A percentile compares a stretch with the other conserved stretches of the same genome.
These are phyloP conservation scores for Tulasnella sp. DNA, from an alignment of 768 basidiomycete genomes.

Conservation along the genomic window DNA sequence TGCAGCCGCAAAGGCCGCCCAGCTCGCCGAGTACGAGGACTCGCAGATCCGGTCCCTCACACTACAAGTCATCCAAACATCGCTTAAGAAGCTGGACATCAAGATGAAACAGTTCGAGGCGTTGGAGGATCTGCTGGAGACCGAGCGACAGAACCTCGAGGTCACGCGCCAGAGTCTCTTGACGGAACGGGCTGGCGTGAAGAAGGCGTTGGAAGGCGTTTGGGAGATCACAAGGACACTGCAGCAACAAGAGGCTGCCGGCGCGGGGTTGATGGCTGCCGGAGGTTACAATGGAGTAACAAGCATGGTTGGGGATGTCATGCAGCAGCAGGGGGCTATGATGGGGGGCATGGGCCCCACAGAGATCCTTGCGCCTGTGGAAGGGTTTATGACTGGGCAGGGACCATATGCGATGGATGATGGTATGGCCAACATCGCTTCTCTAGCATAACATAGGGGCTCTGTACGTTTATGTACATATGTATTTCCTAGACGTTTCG, in stretches of 20 bases:
- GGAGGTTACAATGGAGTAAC: not conserved
- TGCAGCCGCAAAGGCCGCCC: conserved; percentile 71
- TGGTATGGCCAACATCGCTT: conserved; percentile 3
- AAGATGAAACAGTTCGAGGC: conserved; percentile 95
- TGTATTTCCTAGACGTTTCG: too few relatives aligned
- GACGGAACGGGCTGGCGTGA: conserved; percentile 62
- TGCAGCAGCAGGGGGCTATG: not conserved
- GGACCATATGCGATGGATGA: conserved; percentile 11
- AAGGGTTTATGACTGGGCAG: conserved; percentile 2
- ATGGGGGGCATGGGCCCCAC: not conserved
- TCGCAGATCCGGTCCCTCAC: conserved; percentile 70
- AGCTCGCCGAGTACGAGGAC: conserved; percentile 76
- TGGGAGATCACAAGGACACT: conserved; percentile 2
- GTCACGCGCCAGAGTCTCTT: conserved; percentile 67
- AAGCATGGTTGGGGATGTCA: not conserved
- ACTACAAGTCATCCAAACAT: conserved; percentile 61
- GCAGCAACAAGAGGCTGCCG: conserved; percentile 2
- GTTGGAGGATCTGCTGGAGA: conserved; percentile 82
- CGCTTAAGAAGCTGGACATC: conserved; percentile 72
- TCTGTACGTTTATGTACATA: not conserved
- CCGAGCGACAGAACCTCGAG: conserved; percentile 79
- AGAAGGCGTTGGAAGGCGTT: conserved; percentile 50
- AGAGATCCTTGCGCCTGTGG: not conserved
- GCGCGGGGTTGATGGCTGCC: not conserved
- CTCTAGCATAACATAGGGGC: not conserved